Percentiles rank a stretch among this genome's conserved stretches.
Conservation (phyloP, 805 yeast genomes). For the Yarrowia sp. region DNA sequence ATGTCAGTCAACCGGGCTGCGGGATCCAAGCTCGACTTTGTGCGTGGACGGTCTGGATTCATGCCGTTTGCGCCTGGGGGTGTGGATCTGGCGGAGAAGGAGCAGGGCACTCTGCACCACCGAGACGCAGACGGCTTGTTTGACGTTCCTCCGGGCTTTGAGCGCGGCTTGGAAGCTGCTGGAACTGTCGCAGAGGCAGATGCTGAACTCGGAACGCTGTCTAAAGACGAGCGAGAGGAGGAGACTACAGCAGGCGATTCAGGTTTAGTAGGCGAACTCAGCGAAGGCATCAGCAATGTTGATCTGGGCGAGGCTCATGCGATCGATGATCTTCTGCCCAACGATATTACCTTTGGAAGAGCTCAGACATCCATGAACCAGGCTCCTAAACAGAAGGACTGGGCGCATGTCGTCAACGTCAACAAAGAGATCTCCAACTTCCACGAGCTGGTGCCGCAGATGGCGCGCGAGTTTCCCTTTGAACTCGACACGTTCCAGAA, state of each 20-base stretch:
- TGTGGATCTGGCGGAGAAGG: constrained; percentile 38
- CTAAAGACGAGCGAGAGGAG: constrained; percentile 37
- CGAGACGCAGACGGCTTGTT: constrained; percentile 72
- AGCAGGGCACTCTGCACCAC: constrained; percentile 46
- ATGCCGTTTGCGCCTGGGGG: constrained; percentile 97
- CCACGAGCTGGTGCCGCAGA: constrained; percentile 82
- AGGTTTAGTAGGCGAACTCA: neutral
- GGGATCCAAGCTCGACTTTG: constrained; percentile 57
- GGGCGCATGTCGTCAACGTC: constrained; percentile 96
- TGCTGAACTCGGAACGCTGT: constrained; percentile 30
- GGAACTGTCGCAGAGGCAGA: constrained; percentile 29
- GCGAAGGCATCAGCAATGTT: neutral
- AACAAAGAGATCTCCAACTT: constrained; percentile 82
- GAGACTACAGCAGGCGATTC: constrained; percentile 1
- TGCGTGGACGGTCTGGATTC: constrained; percentile 68
- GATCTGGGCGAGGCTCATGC: constrained; percentile 29
- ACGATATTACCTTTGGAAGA: constrained; percentile 50
- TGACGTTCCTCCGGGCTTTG: constrained; percentile 78
- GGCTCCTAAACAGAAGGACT: constrained; percentile 47
- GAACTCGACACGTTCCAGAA: constrained; percentile 93
- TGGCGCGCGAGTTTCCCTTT: constrained; percentile 94
- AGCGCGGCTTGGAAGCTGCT: constrained; percentile 58
- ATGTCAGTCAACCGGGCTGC: constrained; percentile 69
- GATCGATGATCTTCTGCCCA: constrained; percentile 51
- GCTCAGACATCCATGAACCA: constrained; percentile 30